Conservation (phyloP, 495 filamentous ascomycete species). For the Penicillium tannophilum region DNA sequence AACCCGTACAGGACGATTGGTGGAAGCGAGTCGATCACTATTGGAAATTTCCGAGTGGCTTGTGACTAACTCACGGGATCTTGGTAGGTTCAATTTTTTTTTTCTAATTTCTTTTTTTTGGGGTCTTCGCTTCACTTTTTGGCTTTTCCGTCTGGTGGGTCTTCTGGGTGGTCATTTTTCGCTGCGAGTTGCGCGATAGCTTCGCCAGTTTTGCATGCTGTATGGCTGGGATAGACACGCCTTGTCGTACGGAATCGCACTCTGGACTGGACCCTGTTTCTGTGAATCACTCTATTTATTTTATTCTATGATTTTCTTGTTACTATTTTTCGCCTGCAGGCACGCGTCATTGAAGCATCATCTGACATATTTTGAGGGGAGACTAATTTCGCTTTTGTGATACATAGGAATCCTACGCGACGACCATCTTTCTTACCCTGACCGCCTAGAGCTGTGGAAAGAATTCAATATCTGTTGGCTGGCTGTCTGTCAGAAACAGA, state of each 20-base stretch:
- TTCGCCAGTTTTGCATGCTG: neutral
- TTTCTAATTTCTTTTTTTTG: constrained; percentile 9
- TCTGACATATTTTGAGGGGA: constrained; percentile 13
- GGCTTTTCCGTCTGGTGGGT: constrained; percentile 14
- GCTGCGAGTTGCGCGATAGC: neutral
- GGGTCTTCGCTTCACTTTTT: constrained; percentile 12
- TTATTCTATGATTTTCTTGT: constrained; percentile 9
- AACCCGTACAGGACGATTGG: constrained; percentile 70
- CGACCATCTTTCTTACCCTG: constrained; percentile 67
- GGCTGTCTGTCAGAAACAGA: constrained; percentile 81
- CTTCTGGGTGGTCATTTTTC: neutral
- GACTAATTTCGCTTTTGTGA: constrained; percentile 34
- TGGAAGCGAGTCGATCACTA: constrained; percentile 71
- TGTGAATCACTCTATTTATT: neutral
- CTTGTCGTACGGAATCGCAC: constrained; percentile 18
- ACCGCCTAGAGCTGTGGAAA: constrained; percentile 83
- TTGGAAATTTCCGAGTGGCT: constrained; percentile 85
- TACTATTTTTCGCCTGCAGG: constrained; percentile 14
- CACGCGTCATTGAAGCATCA: constrained; percentile 27
- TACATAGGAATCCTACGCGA: constrained; percentile 69
- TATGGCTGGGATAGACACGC: constrained; percentile 2
- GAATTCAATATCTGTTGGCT: constrained; percentile 97
- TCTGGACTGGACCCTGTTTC: constrained; percentile 20
- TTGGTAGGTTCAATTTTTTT: constrained; percentile 66
- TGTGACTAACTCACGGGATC: constrained; percentile 72